Conservation (phyloP, 1,139 yeast species). For the Spathaspora sp. region DNA sequence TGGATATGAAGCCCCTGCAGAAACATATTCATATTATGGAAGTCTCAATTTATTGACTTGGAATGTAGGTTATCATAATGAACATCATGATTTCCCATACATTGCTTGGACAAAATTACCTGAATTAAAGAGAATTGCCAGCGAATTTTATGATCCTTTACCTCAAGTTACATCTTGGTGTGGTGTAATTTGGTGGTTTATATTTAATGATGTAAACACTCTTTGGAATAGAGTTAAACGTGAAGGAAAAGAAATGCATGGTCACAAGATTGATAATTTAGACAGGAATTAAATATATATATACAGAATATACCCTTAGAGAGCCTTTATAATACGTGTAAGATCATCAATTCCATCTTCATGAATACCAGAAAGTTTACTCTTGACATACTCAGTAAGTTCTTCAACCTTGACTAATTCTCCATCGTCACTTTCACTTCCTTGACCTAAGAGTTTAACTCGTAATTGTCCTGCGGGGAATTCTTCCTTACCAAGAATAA, state of each 20-base stretch:
- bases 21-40: slow-evolving; percentile 89
- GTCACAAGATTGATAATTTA: slow-evolving; percentile 22
- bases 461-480: slow-evolving; percentile 76
- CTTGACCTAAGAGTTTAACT: slow-evolving; percentile 85
- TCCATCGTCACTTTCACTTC: slow-evolving; percentile 86
- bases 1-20: slow-evolving; percentile 52
- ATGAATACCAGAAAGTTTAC: slow-evolving; percentile 46
- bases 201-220: slow-evolving; percentile 63
- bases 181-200: slow-evolving; percentile 71
- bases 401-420: slow-evolving; percentile 65
- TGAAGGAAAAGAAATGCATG: slow-evolving; percentile 40
- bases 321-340: slow-evolving; percentile 23
- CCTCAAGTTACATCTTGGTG: slow-evolving; percentile 81
- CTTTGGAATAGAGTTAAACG: slow-evolving; percentile 84
- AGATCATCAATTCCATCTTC: slow-evolving; percentile 53
- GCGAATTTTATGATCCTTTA: slow-evolving; percentile 78
- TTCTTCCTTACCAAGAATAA: slow-evolving; percentile 94
- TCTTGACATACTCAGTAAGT: slow-evolving; percentile 54
- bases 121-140: slow-evolving; percentile 61
- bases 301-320: not conserved
- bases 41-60: slow-evolving; percentile 73
- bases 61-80: slow-evolving; percentile 94
- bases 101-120: slow-evolving; percentile 87
- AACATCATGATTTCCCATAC: slow-evolving; percentile 94
- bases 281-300: slow-evolving; percentile 21